Conservation (phyloP, 257 asterid species). For the Solanum commersonii region DNA sequence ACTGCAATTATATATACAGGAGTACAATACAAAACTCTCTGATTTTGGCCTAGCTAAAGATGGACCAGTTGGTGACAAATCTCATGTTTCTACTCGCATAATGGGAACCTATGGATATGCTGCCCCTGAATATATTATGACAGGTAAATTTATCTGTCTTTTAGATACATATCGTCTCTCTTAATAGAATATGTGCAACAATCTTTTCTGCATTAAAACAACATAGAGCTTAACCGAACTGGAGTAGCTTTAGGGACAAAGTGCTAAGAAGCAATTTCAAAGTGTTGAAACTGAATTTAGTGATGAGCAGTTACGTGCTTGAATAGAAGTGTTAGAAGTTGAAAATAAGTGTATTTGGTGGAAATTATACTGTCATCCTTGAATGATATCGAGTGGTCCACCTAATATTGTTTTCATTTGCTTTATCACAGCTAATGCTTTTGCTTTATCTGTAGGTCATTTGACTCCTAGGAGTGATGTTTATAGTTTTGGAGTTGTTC, state of each 20-base stretch:
- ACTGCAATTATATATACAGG: constrained; percentile 24
- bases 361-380: background rate
- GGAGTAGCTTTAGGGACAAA: background rate
- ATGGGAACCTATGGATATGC: constrained; percentile 84
- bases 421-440: background rate
- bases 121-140: constrained; percentile 72
- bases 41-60: constrained; percentile 84
- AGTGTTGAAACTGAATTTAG: background rate
- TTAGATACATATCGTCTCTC: background rate
- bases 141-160: constrained; percentile 24
- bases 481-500: constrained; percentile 84
- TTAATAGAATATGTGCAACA: background rate
- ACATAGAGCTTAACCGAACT: background rate
- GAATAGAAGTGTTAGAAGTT: background rate
- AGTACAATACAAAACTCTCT: constrained; percentile 66
- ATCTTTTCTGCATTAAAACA: background rate
- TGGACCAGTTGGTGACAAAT: constrained; percentile 79
- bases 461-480: constrained; percentile 83
- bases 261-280: background rate
- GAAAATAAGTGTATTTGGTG: background rate
- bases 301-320: background rate
- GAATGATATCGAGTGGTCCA: background rate
- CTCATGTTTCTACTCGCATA: constrained; percentile 82
- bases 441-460: constrained; percentile 36
- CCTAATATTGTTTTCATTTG: background rate